Percentiles rank a stretch among this genome's conserved stretches.
Evolutionary conservation across 164 flowering plant genomes (phyloP).

Genomic region (Saururus chinensis): DNA sequence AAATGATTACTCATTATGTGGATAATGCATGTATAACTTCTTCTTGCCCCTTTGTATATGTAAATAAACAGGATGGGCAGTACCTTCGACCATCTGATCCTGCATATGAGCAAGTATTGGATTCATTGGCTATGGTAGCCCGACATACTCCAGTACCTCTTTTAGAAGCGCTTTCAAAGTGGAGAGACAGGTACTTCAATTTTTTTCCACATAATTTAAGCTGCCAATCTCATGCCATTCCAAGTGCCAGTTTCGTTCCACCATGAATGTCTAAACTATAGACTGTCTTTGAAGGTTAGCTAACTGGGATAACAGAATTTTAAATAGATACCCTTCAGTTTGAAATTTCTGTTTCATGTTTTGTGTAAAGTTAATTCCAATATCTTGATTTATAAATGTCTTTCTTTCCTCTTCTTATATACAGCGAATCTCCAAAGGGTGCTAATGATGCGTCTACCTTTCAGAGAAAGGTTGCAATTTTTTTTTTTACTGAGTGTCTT

Average conservation of each 20-base stretch:
- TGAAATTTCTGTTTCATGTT: not conserved
- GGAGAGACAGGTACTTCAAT: conserved; percentile 74
- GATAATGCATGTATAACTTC: not conserved
- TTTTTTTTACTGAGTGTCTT: not conserved
- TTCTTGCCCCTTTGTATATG: too few relatives aligned
- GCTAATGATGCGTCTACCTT: conserved; percentile 97
- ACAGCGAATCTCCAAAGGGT: conserved; percentile 97
- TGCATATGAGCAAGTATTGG: conserved; percentile 95
- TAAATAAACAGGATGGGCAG: conserved; percentile 76
- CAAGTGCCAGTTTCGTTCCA: not conserved
- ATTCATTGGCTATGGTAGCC: conserved; percentile 96
- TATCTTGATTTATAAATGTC: not conserved
- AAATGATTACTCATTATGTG: not conserved
- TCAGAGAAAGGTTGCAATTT: conserved; percentile 72
- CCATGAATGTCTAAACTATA: not conserved
- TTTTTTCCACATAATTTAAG: not conserved
- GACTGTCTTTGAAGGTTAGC: not conserved
- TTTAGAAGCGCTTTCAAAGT: conserved; percentile 81
- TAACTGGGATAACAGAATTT: not conserved
- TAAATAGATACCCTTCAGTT: not conserved
- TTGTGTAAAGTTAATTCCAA: not conserved
- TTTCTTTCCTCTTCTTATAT: not conserved
- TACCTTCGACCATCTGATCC: conserved; percentile 98
- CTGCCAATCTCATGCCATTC: not conserved
- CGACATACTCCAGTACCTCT: conserved; percentile 97